Evolutionary conservation across 352 stramenopile genomes (phyloP).

Genomic region (Phytophthora quininea): DNA sequence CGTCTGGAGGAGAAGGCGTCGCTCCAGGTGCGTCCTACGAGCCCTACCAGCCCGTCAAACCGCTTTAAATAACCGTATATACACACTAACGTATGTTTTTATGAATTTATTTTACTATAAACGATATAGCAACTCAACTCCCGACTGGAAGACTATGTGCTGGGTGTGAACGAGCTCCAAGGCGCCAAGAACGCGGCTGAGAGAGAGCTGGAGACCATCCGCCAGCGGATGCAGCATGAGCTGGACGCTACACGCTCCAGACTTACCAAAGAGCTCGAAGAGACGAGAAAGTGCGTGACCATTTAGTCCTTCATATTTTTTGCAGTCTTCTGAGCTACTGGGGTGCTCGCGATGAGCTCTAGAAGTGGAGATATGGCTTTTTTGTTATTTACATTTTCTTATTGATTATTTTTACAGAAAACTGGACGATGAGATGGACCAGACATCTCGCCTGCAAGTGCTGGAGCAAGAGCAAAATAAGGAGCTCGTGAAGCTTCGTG

Average conservation of each 20-base stretch:
- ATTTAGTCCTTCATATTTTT: constrained; percentile 3
- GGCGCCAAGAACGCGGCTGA: constrained; percentile 76
- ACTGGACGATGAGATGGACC: constrained; percentile 75
- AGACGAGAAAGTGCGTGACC: constrained; percentile 63
- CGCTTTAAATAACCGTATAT: constrained; percentile 8
- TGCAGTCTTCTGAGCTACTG: neutral
- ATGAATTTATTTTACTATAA: constrained; percentile 3
- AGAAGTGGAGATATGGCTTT: no score
- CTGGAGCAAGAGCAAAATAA: constrained; percentile 83
- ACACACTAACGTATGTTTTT: neutral
- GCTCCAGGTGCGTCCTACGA: constrained; percentile 58
- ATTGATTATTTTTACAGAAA: constrained; percentile 41
- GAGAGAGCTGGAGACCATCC: constrained; percentile 81
- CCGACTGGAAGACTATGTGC: constrained; percentile 83
- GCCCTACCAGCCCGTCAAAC: neutral
- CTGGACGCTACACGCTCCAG: constrained; percentile 63
- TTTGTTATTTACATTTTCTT: constrained; percentile 15
- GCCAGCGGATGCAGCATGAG: constrained; percentile 80
- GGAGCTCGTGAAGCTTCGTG: constrained; percentile 76
- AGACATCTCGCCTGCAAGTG: constrained; percentile 72
- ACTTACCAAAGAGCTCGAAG: constrained; percentile 75
- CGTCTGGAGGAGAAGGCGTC: constrained; percentile 83
- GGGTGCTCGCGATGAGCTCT: no score
- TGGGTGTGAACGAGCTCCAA: constrained; percentile 85
- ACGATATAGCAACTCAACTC: constrained; percentile 70